Conservation (phyloP, 106 monocot species). For the Phalaenopsis equestris region DNA sequence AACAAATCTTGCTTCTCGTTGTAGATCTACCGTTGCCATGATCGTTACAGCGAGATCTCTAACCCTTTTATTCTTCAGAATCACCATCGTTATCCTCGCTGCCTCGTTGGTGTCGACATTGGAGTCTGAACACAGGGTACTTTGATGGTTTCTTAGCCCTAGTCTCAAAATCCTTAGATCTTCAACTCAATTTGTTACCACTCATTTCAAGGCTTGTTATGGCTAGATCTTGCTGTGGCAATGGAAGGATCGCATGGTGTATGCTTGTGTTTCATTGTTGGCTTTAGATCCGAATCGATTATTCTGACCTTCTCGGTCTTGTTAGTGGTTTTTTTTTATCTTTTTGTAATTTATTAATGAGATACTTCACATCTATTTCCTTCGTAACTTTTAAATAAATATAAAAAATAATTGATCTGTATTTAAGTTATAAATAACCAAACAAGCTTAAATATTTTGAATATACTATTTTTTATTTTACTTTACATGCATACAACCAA, state of each 20-base stretch:
- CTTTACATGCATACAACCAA: too few relatives aligned
- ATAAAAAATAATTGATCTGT: too few relatives aligned
- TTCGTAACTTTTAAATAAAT: too few relatives aligned
- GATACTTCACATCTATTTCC: too few relatives aligned
- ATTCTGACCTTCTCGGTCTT: background rate
- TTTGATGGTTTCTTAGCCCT: background rate
- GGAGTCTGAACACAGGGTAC: conserved; percentile 23
- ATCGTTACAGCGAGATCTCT: conserved; percentile 24
- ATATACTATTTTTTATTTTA: too few relatives aligned
- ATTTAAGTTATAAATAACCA: too few relatives aligned
- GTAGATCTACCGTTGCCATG: conserved; percentile 38
- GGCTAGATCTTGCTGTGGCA: background rate
- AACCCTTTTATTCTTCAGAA: background rate
- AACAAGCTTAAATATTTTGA: too few relatives aligned
- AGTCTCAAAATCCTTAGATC: background rate
- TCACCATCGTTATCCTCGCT: conserved; percentile 19
- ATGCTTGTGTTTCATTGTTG: background rate
- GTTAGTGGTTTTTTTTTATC: background rate
- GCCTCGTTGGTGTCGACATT: conserved; percentile 12
- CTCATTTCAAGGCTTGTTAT: background rate
- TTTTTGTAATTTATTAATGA: too few relatives aligned
- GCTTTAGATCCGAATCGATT: background rate
- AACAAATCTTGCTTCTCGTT: background rate
- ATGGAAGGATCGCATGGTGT: background rate
- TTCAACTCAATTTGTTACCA: background rate